Conservation (phyloP, 2,329 filamentous ascomycete genomes). For the Ceratocystis huliohia region DNA sequence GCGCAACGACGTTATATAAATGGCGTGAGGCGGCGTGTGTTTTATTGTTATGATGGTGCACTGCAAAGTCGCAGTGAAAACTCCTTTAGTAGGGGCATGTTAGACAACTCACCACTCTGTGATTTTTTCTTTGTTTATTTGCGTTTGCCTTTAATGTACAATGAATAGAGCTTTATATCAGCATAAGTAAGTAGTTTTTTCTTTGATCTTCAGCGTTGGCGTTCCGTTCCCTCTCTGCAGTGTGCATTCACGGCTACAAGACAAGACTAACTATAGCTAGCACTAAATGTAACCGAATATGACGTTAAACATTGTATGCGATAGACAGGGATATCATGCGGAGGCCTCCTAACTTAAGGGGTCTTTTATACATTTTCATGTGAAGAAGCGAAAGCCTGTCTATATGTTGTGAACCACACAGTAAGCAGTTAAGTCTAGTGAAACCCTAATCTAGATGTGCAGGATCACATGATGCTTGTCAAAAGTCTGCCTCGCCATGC, state of each 20-base stretch:
- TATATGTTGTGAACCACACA: background rate
- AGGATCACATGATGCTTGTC: background rate
- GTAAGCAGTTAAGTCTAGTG: background rate
- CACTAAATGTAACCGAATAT: too few species aligned
- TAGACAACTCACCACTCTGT: background rate
- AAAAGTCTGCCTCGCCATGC: slow-evolving; percentile 1
- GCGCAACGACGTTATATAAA: slow-evolving; percentile 60
- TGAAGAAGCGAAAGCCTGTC: background rate
- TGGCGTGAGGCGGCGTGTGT: background rate
- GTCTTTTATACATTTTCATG: background rate
- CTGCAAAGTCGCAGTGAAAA: background rate
- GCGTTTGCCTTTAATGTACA: background rate
- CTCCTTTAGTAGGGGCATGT: background rate
- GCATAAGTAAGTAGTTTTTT: too few species aligned
- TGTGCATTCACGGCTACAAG: too few species aligned
- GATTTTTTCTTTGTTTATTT: background rate
- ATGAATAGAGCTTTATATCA: background rate
- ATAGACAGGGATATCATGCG: background rate
- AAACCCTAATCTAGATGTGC: background rate
- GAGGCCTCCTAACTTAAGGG: background rate
- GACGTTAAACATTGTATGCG: too few species aligned
- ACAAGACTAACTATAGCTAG: too few species aligned
- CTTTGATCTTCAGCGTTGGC: too few species aligned
- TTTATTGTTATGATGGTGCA: background rate
- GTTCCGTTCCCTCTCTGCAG: too few species aligned